Percentiles rank a stretch among this genome's conserved stretches.
These are phyloP conservation scores for Vitellaria paradoxa DNA, from an alignment of 179 eudicot genomes.

Conservation along the genomic window DNA sequence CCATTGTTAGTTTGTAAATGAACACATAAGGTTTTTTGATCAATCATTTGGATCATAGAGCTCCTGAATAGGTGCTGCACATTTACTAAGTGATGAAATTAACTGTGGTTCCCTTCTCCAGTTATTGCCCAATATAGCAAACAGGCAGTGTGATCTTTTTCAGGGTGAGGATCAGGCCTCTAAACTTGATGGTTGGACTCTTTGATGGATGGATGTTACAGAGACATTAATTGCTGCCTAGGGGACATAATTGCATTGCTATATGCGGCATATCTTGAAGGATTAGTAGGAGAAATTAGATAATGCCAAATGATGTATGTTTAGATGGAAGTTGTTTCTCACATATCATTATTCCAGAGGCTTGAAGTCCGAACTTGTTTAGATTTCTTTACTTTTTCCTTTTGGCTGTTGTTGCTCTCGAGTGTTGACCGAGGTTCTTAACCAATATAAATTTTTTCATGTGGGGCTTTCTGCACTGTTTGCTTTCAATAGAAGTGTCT, in stretches of 20 bases:
- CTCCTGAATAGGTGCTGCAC: neutral
- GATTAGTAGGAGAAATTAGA: neutral
- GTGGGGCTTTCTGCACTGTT: neutral
- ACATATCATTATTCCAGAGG: neutral
- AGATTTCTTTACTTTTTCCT: neutral
- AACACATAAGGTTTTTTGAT: neutral
- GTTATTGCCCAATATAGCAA: neutral
- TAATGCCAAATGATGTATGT: neutral
- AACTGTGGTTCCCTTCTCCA: neutral
- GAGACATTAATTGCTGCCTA: neutral
- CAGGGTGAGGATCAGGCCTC: neutral
- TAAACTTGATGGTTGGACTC: conserved; percentile 4
- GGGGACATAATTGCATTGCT: neutral
- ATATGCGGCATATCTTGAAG: neutral
- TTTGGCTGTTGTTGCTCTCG: neutral
- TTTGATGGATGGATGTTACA: neutral
- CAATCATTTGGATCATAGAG: neutral
- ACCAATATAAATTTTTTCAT: no score
- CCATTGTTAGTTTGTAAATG: neutral
- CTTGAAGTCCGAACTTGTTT: neutral
- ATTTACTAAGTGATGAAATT: neutral
- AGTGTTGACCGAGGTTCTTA: no score
- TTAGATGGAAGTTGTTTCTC: neutral
- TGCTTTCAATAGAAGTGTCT: neutral
- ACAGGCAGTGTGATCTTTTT: neutral